Percentiles rank a stretch among this genome's conserved stretches.
phyloP scores from a whole-genome alignment of 2,329 filamentous ascomycete species.

The Lanzia echinophila region DNA sequence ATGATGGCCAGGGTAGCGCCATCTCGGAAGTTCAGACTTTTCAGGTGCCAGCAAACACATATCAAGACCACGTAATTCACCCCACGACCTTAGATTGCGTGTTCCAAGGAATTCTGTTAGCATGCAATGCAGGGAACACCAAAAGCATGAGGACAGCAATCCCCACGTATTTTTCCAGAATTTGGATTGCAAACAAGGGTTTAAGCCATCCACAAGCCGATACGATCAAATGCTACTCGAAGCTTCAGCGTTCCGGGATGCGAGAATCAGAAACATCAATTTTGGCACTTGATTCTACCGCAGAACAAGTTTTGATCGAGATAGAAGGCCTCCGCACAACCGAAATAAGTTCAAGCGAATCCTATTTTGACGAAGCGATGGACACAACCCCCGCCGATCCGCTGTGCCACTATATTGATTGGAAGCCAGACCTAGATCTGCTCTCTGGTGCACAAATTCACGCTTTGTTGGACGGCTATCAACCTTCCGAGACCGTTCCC shows the following conservation, averaged over 20 bases:
- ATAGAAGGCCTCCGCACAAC: not conserved
- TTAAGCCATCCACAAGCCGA: not conserved
- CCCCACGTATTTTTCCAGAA: not conserved
- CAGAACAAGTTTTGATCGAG: not conserved
- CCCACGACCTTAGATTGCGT: constrained; percentile 33
- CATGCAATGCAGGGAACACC: constrained; percentile 7
- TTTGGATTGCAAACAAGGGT: not conserved
- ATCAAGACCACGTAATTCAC: constrained; percentile 31
- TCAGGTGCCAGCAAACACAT: not conserved
- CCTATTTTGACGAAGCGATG: not conserved
- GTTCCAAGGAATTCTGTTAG: constrained; percentile 28
- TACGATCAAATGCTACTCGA: not conserved
- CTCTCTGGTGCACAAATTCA: not conserved
- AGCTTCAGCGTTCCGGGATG: not conserved
- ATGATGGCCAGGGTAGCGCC: constrained; percentile 15
- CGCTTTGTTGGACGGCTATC: not conserved
- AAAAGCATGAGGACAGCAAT: not conserved
- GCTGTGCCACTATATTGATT: constrained; percentile 8
- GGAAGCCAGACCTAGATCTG: constrained; percentile 9
- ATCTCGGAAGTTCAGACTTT: constrained; percentile 18
- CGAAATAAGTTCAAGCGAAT: not conserved
- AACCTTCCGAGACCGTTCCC: not conserved
- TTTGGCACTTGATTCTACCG: not conserved
- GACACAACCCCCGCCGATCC: not conserved
- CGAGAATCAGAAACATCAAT: not conserved